phyloP scores from a whole-genome alignment of 305 asterid species.

The Stenogyne calaminthoides region DNA sequence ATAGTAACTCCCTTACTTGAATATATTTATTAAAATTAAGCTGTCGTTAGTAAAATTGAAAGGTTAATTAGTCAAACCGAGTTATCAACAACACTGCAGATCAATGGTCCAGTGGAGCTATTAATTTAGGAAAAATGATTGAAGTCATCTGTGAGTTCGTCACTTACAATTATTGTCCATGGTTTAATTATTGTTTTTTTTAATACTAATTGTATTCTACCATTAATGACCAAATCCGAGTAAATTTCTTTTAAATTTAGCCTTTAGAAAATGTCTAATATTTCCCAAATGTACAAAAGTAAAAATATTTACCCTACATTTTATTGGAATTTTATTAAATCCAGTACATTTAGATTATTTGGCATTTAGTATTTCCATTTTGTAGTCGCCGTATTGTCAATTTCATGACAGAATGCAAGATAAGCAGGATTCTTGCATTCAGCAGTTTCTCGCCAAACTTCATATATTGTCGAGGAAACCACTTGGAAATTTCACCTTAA shows the following conservation, averaged over 20 bases:
- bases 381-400: neutral
- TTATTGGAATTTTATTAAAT: neutral
- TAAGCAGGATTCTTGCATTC: neutral
- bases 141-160: neutral
- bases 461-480: neutral
- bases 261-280: neutral
- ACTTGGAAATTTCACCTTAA: neutral
- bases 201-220: neutral
- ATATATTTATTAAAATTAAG: neutral
- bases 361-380: neutral
- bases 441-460: neutral
- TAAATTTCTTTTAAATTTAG: neutral
- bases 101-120: neutral
- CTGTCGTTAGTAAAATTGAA: neutral
- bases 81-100: neutral
- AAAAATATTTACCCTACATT: neutral
- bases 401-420: slow-evolving; percentile 5
- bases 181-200: neutral
- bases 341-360: neutral
- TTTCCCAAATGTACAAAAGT: neutral
- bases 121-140: neutral
- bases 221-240: neutral
- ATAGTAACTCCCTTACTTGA: no score
- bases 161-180: neutral
- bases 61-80: neutral